Percentiles rank a stretch among this genome's conserved stretches.
phyloP scores from a whole-genome alignment of 352 stramenopile species.

The Globisporangium mamillatum region DNA sequence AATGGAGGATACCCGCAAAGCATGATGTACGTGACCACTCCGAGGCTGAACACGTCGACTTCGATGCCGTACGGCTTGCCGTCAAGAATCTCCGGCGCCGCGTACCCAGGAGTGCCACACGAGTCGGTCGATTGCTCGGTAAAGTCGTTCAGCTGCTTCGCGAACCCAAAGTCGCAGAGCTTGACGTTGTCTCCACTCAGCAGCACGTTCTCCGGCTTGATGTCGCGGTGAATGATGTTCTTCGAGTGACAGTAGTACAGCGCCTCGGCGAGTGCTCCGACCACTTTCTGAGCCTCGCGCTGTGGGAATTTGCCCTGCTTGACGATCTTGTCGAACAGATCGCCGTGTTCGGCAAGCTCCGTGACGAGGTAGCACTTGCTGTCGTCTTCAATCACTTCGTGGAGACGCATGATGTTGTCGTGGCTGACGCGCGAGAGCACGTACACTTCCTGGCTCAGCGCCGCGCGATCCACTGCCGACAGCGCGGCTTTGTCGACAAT shows the following conservation, averaged over 20 bases:
- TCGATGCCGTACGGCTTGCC: conserved; percentile 78
- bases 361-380: conserved; percentile 98
- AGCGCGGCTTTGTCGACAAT: conserved; percentile 82
- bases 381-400: conserved; percentile 94
- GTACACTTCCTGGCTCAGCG: conserved; percentile 68
- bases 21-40: conserved; percentile 88
- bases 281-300: conserved; percentile 62
- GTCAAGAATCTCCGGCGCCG: conserved; percentile 81
- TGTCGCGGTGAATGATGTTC: conserved; percentile 89
- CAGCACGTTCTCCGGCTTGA: conserved; percentile 89
- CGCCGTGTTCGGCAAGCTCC: conserved; percentile 92
- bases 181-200: conserved; percentile 74
- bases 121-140: conserved; percentile 75
- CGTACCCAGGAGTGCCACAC: conserved; percentile 83
- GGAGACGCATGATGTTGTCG: conserved; percentile 87
- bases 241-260: conserved; percentile 92
- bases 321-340: conserved; percentile 86
- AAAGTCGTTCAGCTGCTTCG: conserved; percentile 55
- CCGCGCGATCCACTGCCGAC: conserved; percentile 66
- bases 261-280: conserved; percentile 79
- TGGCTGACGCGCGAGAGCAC: conserved; percentile 77
- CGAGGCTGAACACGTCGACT: conserved; percentile 88
- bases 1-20: conserved; percentile 86
- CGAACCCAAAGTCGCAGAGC: conserved; percentile 87
- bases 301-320: conserved; percentile 76